Evolutionary conservation across 2,329 filamentous ascomycete species (phyloP), one percentile per base, ranked within the genome.

Genomic region (Monilinia laxa): DNA sequence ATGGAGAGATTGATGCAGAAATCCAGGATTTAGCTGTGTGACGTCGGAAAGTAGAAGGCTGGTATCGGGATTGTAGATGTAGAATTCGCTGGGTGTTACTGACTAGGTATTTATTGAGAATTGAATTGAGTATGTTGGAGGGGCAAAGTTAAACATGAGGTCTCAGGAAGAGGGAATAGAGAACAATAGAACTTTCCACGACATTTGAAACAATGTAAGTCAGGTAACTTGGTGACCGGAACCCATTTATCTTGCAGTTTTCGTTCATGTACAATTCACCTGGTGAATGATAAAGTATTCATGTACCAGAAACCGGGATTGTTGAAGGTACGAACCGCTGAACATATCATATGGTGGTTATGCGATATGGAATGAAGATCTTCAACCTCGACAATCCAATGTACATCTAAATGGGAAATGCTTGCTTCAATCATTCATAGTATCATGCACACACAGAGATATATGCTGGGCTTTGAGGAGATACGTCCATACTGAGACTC

Each of bases 261-360:
- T 65, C 64, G 64, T 60, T 65, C 64, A 60, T 18, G 64, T 65
- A 54, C 64, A 35, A 53, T 25, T 57, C 23, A 59, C 31, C 63
- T 57, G 62, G 51, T 64, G 25, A 64, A 64, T 55, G 62, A 65
- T 65, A 56, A 64, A 35, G 63, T 58, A 28, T 65, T 49, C 31
- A 59, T 60, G 55, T 65, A 65, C 55, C 63, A 60, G 28, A 16
- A 65, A 54, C 64, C 55, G 47, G 64, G 64, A 54, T 65, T 49
- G 20, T 60, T 40, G 38, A 49, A 45, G 23, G 42, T 59, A 60
- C 42, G 45, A 65, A 65, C 56, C 5, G 47, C 54, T 52, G 58
- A n/a, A 35, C 20, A 65, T 65, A 42, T 59, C 42, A n/a, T 31
- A 20, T n/a, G n/a, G 47, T 40, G 35, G 23, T 12, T 42, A 35